phyloP scores from a whole-genome alignment of 495 filamentous ascomycete genomes.

The Clavariopsis aquatica region DNA sequence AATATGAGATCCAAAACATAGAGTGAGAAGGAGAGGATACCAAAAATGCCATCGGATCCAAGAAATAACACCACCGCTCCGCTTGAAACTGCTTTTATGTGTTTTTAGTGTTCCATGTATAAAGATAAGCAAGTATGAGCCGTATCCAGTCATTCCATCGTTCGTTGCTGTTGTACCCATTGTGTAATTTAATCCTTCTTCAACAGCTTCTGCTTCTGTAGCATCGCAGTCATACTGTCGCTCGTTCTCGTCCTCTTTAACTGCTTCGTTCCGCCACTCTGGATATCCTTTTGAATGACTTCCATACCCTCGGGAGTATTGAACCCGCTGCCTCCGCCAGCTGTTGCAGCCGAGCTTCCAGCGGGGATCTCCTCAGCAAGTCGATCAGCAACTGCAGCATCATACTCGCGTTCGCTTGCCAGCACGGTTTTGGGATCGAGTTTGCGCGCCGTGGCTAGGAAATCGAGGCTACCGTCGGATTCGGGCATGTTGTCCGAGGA shows the following conservation, averaged over 20 bases:
- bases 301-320: constrained; percentile 35
- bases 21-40: too few relatives aligned
- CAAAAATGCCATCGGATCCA: too few relatives aligned
- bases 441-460: constrained; percentile 43
- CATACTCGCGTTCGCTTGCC: constrained; percentile 42
- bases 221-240: constrained; percentile 22
- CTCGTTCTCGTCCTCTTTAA: constrained; percentile 36
- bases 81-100: too few relatives aligned
- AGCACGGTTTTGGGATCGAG: constrained; percentile 39
- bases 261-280: neutral
- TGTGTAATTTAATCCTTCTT: constrained; percentile 6
- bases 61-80: too few relatives aligned
- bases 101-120: too few relatives aligned
- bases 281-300: neutral
- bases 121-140: too few relatives aligned
- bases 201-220: constrained; percentile 12
- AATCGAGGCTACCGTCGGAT: constrained; percentile 32
- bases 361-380: constrained; percentile 47
- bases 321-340: constrained; percentile 47
- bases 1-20: too few relatives aligned
- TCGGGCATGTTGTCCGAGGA: neutral
- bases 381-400: constrained; percentile 43
- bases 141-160: too few relatives aligned
- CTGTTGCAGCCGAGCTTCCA: constrained; percentile 47
- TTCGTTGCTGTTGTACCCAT: too few relatives aligned